Percentiles rank a stretch among this genome's conserved stretches.
Evolutionary conservation across 768 basidiomycete genomes (phyloP).

Genomic region (Lactarius sanguifluus): DNA sequence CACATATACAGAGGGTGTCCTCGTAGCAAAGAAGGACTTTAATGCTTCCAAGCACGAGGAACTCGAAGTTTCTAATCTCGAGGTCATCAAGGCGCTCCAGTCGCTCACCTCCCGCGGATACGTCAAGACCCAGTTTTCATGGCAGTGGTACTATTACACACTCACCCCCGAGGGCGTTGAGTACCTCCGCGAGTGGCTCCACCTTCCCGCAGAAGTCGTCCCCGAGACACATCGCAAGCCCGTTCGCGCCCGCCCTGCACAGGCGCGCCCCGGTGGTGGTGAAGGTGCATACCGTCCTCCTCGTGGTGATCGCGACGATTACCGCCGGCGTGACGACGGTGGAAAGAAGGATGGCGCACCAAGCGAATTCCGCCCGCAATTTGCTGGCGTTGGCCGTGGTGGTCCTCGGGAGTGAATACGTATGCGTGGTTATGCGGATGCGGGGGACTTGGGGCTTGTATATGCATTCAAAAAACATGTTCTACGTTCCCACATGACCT

Average conservation of each 20-base stretch:
- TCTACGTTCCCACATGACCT: background rate
- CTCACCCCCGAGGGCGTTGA: conserved; percentile 97
- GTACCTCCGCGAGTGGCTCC: conserved; percentile 95
- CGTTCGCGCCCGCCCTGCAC: conserved; percentile 80
- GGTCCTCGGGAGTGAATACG: conserved; percentile 60
- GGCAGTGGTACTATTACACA: conserved; percentile 99
- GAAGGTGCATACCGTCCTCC: conserved; percentile 86
- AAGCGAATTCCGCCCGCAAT: conserved; percentile 86
- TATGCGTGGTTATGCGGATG: background rate
- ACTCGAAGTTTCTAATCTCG: conserved; percentile 61
- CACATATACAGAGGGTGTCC: conserved; percentile 77
- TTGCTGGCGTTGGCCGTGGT: conserved; percentile 87
- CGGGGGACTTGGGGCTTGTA: background rate
- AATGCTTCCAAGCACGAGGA: conserved; percentile 98
- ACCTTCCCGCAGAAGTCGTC: conserved; percentile 94
- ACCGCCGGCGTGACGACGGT: conserved; percentile 45
- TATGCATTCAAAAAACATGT: conserved; percentile 5
- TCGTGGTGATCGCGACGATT: conserved; percentile 86
- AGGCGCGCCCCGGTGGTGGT: conserved; percentile 61
- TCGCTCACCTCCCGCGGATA: conserved; percentile 69
- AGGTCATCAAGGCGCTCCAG: conserved; percentile 73
- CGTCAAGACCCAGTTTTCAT: conserved; percentile 99
- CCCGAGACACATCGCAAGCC: conserved; percentile 98
- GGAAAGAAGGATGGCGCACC: conserved; percentile 90
- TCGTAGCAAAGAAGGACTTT: conserved; percentile 99